Evolutionary conservation across 768 basidiomycete species (phyloP).

Genomic region (Kwoniella sp.): DNA sequence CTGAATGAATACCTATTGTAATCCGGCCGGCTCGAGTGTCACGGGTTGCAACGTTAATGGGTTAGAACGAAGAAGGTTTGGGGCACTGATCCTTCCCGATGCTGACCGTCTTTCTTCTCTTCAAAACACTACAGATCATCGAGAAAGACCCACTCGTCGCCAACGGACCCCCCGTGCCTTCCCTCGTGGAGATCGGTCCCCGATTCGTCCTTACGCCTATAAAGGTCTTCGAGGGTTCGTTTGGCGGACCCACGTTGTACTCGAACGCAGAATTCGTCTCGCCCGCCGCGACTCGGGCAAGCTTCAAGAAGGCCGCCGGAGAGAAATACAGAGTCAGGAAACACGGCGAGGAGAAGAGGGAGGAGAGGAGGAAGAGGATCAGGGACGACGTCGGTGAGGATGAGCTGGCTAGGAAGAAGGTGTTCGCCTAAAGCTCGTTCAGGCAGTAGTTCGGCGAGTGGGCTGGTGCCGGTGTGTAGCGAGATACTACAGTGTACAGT

Average conservation of each 20-base stretch:
- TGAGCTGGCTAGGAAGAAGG: conserved; percentile 78
- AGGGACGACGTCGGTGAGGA: conserved; percentile 67
- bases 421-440: too few relatives aligned
- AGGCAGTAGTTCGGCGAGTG: conserved; percentile 39
- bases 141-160: conserved; percentile 92
- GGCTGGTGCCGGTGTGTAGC: too few relatives aligned
- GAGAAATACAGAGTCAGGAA: conserved; percentile 81
- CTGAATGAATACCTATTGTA: too few relatives aligned
- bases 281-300: conserved; percentile 76
- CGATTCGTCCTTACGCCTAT: conserved; percentile 97
- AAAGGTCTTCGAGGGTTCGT: conserved; percentile 96
- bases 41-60: too few relatives aligned
- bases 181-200: conserved; percentile 95
- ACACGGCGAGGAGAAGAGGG: conserved; percentile 70
- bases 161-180: conserved; percentile 77
- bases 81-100: too few relatives aligned
- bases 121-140: conserved; percentile 67
- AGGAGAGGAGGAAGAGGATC: conserved; percentile 67
- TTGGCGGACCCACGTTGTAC: conserved; percentile 90
- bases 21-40: too few relatives aligned
- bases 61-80: too few relatives aligned
- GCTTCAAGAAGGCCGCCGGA: conserved; percentile 71
- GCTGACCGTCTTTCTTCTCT: not conserved
- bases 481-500: too few relatives aligned
- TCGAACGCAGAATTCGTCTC: conserved; percentile 96